These are phyloP conservation scores for Fusarium sulawesiense DNA, from an alignment of 2,329 filamentous ascomycete species.

Conservation along the genomic window DNA sequence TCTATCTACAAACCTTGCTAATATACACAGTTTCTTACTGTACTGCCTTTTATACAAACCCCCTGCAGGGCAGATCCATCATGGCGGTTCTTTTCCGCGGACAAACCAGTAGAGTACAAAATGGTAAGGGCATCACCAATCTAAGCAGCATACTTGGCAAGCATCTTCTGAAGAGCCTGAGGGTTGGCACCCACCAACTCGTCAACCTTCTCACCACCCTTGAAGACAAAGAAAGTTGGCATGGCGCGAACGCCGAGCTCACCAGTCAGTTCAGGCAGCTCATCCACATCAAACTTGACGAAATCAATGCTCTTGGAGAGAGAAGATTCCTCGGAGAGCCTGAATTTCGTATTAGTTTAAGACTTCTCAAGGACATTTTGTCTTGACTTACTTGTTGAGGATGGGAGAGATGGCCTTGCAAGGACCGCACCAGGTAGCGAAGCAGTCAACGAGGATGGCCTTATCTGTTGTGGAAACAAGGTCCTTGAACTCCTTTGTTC, in stretches of 20 bases:
- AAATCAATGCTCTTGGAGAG: conserved; percentile 74
- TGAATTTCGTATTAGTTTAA: background rate
- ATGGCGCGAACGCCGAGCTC: conserved; percentile 88
- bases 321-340: conserved; percentile 53
- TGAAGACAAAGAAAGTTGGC: conserved; percentile 91
- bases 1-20: conserved; percentile 13
- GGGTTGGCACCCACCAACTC: conserved; percentile 87
- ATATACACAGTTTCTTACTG: conserved; percentile 12
- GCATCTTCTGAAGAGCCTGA: conserved; percentile 43
- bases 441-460: conserved; percentile 77
- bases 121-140: background rate
- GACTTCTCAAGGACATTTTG: too few relatives aligned
- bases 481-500: conserved; percentile 68
- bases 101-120: background rate
- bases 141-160: conserved; percentile 28
- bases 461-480: conserved; percentile 64
- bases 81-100: background rate
- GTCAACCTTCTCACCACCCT: conserved; percentile 76
- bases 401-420: conserved; percentile 91
- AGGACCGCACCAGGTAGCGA: conserved; percentile 83
- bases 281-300: conserved; percentile 92
- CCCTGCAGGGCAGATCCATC: background rate
- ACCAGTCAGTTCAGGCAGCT: conserved; percentile 77
- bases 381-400: conserved; percentile 56
- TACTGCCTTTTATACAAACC: background rate